A percentile compares a stretch with the other conserved stretches of the same genome.
Evolutionary conservation across 306 rosid species (phyloP).

Genomic region (Gastrolobium villosum): DNA sequence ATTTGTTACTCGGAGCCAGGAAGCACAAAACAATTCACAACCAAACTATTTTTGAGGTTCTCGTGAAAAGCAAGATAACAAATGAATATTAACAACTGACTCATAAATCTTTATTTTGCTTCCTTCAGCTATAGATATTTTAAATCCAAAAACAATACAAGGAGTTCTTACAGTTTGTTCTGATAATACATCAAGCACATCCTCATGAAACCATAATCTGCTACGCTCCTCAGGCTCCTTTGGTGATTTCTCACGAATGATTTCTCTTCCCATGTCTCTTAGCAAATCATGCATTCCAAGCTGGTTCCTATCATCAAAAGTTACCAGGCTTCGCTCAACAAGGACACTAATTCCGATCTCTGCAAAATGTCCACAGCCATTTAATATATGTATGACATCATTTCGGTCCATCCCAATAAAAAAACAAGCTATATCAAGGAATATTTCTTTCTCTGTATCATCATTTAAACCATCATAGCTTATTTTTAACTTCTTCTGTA

Average conservation of each 20-base stretch:
- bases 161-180: background rate
- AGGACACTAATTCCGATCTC: background rate
- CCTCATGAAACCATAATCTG: too few species aligned
- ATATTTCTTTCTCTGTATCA: background rate
- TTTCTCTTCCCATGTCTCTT: slow-evolving; percentile 21
- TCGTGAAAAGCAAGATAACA: background rate
- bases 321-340: background rate
- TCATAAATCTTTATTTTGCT: background rate
- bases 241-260: background rate
- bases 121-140: background rate
- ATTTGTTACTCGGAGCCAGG: background rate
- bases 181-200: too few species aligned
- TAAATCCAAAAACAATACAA: background rate
- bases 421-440: slow-evolving; percentile 13
- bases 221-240: too few species aligned
- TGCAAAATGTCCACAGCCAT: background rate
- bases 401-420: background rate
- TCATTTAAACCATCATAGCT: background rate
- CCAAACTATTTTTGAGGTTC: background rate
- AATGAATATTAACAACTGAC: background rate
- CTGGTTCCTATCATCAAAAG: background rate
- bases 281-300: slow-evolving; percentile 31
- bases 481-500: background rate
- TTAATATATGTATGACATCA: background rate
- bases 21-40: background rate